A percentile compares a stretch with the other conserved stretches of the same genome.
Conservation (phyloP, 306 rosid species). For the Fragaria ananassa region DNA sequence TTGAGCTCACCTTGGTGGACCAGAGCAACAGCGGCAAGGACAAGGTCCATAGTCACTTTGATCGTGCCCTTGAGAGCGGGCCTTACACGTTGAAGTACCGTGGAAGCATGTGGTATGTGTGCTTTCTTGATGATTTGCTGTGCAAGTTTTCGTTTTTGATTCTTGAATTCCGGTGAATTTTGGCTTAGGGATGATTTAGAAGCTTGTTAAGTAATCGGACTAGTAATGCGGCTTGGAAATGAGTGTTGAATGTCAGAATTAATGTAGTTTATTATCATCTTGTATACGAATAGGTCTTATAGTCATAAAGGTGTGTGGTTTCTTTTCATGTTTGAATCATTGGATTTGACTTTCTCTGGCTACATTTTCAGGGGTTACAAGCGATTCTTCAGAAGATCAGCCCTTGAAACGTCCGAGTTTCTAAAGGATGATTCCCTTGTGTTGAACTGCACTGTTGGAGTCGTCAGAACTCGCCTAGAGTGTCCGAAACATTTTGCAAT, state of each 20-base stretch:
- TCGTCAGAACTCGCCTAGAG: conserved; percentile 75
- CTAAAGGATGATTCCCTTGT: conserved; percentile 85
- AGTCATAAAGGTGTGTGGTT: not conserved
- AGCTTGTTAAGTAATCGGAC: not conserved
- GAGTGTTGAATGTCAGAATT: not conserved
- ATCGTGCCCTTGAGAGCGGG: conserved; percentile 89
- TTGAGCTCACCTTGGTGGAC: conserved; percentile 71
- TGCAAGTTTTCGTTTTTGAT: not conserved
- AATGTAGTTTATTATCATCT: not conserved
- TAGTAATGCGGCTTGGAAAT: not conserved
- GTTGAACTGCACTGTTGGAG: conserved; percentile 93
- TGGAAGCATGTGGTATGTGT: conserved; percentile 88
- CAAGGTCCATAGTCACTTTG: conserved; percentile 88
- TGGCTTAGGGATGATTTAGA: conserved; percentile 15
- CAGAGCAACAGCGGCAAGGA: conserved; percentile 69
- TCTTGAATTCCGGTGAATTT: not conserved
- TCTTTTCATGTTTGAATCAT: not conserved
- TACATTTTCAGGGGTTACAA: conserved; percentile 73
- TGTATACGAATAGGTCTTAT: no score
- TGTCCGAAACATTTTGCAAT: conserved; percentile 50
- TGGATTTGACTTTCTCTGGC: not conserved
- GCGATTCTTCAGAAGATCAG: conserved; percentile 68
- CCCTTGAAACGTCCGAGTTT: conserved; percentile 68
- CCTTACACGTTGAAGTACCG: conserved; percentile 84
- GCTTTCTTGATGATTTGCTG: not conserved